Evolutionary conservation across 2,329 filamentous ascomycete species (phyloP), one percentile per base, ranked within the genome.

Genomic region (Claviceps quebecensis): DNA sequence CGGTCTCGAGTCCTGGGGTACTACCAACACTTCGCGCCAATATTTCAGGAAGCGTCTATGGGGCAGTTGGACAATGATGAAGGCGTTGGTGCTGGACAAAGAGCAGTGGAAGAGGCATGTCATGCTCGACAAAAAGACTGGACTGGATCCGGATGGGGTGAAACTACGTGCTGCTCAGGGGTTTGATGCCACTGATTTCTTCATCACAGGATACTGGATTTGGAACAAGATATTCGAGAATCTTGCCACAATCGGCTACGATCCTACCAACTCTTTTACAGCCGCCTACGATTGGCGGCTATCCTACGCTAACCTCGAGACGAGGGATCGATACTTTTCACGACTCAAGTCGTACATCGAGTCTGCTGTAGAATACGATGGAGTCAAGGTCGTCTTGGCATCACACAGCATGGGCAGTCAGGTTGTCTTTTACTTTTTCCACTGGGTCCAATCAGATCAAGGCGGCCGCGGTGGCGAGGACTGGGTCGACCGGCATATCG

Each of bases 21-120:
- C 93, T 0, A 82, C 86, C 48, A 86, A 90, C 62, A 73, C 76
- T 43, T 95, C 90, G 7, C 79, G 88, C 38, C 86, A 84, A 53
- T 98, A 97, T 68, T 98, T 98, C 67, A 78, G 93, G 56, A 95
- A 94, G 70, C 77, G 93, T 50, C 71, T 98, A 48, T 98, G 93
- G 93, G 93, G 93, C 4, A 95, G 88, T 59, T 98, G 94, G 93
- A 95, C 81, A 56, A 98, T 98, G 93, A 96, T 98, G 89, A 80
- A 85, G 48, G 91, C 93, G 0, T 70, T 98, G 57, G 87, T 98
- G 1, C 69, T 95, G 61, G 93, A 97, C 66, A 96, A 97, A 68
- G 83, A 94, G 29, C 76, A 79, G 37, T 98, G 93, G 93, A 98
- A 96, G 72, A 83, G 74, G 60, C 93, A 98, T 65, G 87, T 98